Base-by-base conservation (phyloP, 768 basidiomycete species). In the Paxillus rubicundulus region DNA sequence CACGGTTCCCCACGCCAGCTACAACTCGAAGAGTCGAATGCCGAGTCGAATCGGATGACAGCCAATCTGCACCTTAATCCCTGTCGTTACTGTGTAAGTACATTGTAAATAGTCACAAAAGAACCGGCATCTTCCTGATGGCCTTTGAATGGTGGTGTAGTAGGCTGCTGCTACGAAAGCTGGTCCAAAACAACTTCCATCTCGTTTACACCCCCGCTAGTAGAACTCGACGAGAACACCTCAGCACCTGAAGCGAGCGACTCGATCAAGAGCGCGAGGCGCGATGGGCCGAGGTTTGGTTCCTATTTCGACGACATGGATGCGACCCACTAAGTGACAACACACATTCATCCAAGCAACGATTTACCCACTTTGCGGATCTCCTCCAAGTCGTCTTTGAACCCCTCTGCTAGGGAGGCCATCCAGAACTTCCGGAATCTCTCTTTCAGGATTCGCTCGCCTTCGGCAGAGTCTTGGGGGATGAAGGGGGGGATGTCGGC, bases 371-470 rank as follows among this genome's bases (percentile, higher is more conserved):
- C 91, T 78, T 91, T 89, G 30, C 86, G 82, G 61, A 93, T 85
- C 61, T 84, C 78, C 60, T 91, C 89, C n/a, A 93, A 73, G 66
- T 93, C 92, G 42, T 87, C 85, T 56, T 80, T 81, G 70, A 93
- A 94, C 10, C 82, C 89, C 64, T 92, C 88, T 2, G 84, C 87
- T 7, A 92, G 78, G 1, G 86, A 82, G 2, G 82, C 72, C 89
- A 93, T 91, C 91, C 91, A 93, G 62, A 93, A 92, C 66, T 85
- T 85, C 50, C 85, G 74, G 66, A 93, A 93, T 40, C 76, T 80
- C 32, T 81, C 81, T 61, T 82, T 85, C 63, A 92, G 65, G 8
- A 66, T 63, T 40, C 77, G 71, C 53, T 91, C 86, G 28, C 73
- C 68, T 42, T 75, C 67, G 13, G 64, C 59, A 6, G 69, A 62